These are phyloP conservation scores for Penicillium sp. DNA, from an alignment of 2,329 filamentous ascomycete species.

Conservation along the genomic window DNA sequence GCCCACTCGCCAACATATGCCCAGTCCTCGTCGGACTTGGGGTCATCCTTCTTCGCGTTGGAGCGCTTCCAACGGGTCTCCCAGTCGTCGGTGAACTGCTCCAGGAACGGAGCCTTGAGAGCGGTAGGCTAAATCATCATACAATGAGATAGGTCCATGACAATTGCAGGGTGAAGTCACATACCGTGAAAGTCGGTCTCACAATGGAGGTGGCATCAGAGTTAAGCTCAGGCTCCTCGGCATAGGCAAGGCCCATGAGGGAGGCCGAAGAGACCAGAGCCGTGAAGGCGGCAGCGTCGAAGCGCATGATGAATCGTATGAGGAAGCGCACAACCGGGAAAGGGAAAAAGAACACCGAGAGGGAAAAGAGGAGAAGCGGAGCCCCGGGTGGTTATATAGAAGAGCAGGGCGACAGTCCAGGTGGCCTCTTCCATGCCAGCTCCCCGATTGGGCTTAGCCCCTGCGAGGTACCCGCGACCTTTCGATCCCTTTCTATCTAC, in stretches of 20 bases:
- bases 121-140: constrained; percentile 65
- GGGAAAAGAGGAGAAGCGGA: constrained; percentile 21
- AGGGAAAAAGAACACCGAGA: constrained; percentile 16
- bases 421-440: constrained; percentile 42
- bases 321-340: constrained; percentile 20
- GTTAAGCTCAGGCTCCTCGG: constrained; percentile 65
- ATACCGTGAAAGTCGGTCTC: constrained; percentile 84
- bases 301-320: constrained; percentile 66
- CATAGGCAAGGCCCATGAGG: constrained; percentile 63
- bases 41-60: constrained; percentile 93
- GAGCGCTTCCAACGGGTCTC: constrained; percentile 90
- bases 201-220: constrained; percentile 56
- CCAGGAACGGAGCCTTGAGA: constrained; percentile 90
- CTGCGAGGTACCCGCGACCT: constrained; percentile 8
- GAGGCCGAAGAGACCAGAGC: constrained; percentile 68
- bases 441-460: constrained; percentile 25
- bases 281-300: constrained; percentile 74
- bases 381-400: constrained; percentile 30
- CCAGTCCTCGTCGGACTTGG: constrained; percentile 82
- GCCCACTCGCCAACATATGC: constrained; percentile 95
- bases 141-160: constrained; percentile 1
- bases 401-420: constrained; percentile 35
- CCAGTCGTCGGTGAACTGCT: constrained; percentile 98
- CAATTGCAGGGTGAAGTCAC: constrained; percentile 36
- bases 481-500: constrained; percentile 12